Conservation (phyloP, 257 asterid species). For the Leptodermis oblonga region DNA sequence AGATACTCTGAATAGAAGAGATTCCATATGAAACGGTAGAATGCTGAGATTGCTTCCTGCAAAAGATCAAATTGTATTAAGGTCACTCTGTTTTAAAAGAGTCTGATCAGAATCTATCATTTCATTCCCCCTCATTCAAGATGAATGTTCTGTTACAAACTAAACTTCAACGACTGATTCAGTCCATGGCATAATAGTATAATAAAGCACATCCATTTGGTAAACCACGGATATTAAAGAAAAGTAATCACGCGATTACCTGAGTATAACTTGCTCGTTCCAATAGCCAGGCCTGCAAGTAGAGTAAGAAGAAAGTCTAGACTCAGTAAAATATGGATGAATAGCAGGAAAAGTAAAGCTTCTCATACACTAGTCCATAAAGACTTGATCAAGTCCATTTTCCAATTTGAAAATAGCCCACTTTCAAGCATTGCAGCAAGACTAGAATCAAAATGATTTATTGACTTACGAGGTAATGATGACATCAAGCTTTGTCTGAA, state of each 20-base stretch:
- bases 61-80: constrained; percentile 15
- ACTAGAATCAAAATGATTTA: neutral
- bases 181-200: neutral
- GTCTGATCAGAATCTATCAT: neutral
- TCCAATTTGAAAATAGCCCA: neutral
- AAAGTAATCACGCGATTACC: constrained; percentile 33
- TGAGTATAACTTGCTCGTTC: constrained; percentile 77
- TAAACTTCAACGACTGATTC: neutral
- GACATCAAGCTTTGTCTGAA: neutral
- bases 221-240: neutral
- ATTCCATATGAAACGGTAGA: constrained; percentile 86
- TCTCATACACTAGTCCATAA: neutral
- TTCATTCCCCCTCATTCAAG: neutral
- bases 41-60: constrained; percentile 88
- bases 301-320: neutral
- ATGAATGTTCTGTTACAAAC: neutral
- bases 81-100: neutral
- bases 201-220: neutral
- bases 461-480: neutral
- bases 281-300: constrained; percentile 68
- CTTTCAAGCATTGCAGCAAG: neutral
- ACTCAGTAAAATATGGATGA: neutral
- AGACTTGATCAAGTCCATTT: neutral
- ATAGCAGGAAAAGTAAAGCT: neutral
- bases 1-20: constrained; percentile 86